phyloP scores from a whole-genome alignment of 2,329 filamentous ascomycete genomes.

The Cercospora sojina region DNA sequence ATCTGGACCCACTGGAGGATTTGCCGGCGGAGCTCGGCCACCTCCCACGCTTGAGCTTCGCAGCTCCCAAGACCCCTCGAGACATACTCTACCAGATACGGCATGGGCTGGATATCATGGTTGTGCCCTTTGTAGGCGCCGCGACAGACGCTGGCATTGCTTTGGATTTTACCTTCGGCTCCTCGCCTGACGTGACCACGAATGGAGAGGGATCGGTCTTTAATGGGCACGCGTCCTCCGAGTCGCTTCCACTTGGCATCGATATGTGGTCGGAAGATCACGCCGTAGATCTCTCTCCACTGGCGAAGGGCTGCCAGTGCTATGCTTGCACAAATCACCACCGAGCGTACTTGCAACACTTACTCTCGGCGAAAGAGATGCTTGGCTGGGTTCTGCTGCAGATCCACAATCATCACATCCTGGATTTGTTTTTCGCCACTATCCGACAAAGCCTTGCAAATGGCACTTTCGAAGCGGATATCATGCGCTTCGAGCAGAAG shows the following conservation, averaged over 20 bases:
- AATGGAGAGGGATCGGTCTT: slow-evolving; percentile 1
- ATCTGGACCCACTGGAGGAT: slow-evolving; percentile 65
- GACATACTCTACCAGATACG: slow-evolving; percentile 72
- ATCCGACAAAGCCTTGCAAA: slow-evolving; percentile 64
- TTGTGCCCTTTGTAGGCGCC: slow-evolving; percentile 70
- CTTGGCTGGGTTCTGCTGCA: slow-evolving; percentile 91
- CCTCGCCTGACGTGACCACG: background rate
- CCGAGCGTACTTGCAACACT: slow-evolving; percentile 81
- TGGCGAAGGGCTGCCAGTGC: slow-evolving; percentile 68
- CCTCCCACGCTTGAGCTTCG: slow-evolving; percentile 74
- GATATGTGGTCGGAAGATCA: slow-evolving; percentile 72
- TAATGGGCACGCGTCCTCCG: slow-evolving; percentile 19
- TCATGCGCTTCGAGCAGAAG: slow-evolving; percentile 58
- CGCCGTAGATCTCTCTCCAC: slow-evolving; percentile 61
- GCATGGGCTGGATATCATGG: slow-evolving; percentile 76
- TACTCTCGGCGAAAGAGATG: slow-evolving; percentile 92
- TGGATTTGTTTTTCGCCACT: slow-evolving; percentile 70
- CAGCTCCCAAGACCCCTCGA: slow-evolving; percentile 68
- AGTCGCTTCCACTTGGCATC: slow-evolving; percentile 60
- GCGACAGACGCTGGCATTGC: slow-evolving; percentile 84
- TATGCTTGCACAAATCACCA: slow-evolving; percentile 83
- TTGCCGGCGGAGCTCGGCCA: slow-evolving; percentile 60
- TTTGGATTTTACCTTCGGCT: slow-evolving; percentile 68
- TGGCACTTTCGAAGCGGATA: slow-evolving; percentile 56
- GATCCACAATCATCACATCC: slow-evolving; percentile 78